Conservation (phyloP, 306 rosid species). For the Quercus dentata region DNA sequence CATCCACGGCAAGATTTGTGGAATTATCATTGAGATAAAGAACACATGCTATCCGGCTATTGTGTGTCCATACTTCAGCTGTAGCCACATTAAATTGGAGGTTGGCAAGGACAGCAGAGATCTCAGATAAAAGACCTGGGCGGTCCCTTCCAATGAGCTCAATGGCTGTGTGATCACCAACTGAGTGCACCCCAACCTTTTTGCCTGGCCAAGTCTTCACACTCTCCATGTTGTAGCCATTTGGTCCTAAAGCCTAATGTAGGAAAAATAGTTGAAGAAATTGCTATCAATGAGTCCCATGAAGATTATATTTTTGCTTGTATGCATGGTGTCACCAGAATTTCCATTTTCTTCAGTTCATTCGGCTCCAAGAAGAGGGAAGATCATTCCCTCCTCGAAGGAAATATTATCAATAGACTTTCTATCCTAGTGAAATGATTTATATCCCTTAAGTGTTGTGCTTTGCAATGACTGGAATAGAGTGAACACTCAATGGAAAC, state of each 20-base stretch:
- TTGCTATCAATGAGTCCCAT: conserved; percentile 33
- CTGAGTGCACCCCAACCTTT: conserved; percentile 61
- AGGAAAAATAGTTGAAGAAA: conserved; percentile 43
- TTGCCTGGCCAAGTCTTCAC: conserved; percentile 54
- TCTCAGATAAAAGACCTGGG: conserved; percentile 78
- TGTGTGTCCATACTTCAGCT: conserved; percentile 89
- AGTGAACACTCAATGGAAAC: background rate
- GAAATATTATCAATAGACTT: background rate
- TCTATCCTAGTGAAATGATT: background rate
- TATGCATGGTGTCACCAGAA: background rate
- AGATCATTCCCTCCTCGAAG: too few relatives aligned
- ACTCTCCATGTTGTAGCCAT: conserved; percentile 50
- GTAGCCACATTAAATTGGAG: conserved; percentile 61
- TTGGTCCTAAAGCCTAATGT: conserved; percentile 85
- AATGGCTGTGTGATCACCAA: conserved; percentile 60
- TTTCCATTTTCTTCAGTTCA: background rate
- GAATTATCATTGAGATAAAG: conserved; percentile 58
- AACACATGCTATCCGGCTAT: conserved; percentile 65
- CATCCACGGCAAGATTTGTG: conserved; percentile 36
- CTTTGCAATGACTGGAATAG: background rate
- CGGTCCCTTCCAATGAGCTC: conserved; percentile 82
- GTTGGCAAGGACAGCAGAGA: conserved; percentile 74
- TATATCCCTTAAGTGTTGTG: background rate
- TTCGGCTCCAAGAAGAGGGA: background rate
- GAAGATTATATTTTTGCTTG: background rate